Evolutionary conservation across 768 basidiomycete genomes (phyloP).

Genomic region (Termitomyces sp.): DNA sequence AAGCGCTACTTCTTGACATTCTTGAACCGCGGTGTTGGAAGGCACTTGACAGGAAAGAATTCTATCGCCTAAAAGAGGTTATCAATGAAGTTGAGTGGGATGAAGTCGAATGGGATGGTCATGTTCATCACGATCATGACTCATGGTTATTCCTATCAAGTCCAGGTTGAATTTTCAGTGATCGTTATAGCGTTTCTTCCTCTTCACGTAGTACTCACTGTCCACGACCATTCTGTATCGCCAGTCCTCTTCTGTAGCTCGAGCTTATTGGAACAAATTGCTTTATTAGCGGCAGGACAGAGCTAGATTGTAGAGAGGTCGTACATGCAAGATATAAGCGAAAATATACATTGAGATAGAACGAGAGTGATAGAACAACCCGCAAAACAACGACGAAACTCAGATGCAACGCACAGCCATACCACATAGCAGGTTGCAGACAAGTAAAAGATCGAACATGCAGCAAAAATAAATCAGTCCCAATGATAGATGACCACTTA

Average conservation of each 20-base stretch:
- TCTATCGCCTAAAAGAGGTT: background rate
- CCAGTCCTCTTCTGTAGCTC: background rate
- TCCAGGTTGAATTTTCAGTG: background rate
- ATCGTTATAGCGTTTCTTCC: background rate
- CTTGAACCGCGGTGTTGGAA: background rate
- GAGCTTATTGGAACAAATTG: background rate
- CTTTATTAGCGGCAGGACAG: background rate
- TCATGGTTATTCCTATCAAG: too few relatives aligned
- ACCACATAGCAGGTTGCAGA: background rate
- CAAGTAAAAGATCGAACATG: background rate
- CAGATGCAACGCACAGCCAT: background rate
- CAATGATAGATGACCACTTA: constrained; percentile 1
- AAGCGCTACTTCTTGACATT: background rate
- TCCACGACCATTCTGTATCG: background rate
- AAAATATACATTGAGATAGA: background rate
- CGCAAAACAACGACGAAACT: background rate
- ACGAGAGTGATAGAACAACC: background rate
- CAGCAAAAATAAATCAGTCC: background rate
- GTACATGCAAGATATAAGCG: background rate
- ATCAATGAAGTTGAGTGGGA: background rate
- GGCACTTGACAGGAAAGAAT: background rate
- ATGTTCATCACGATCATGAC: too few relatives aligned
- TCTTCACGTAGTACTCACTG: background rate
- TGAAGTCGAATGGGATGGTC: background rate
- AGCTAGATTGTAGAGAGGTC: background rate